phyloP scores from a whole-genome alignment of 139 green algal genomes.

The Chlorella vulgaris region DNA sequence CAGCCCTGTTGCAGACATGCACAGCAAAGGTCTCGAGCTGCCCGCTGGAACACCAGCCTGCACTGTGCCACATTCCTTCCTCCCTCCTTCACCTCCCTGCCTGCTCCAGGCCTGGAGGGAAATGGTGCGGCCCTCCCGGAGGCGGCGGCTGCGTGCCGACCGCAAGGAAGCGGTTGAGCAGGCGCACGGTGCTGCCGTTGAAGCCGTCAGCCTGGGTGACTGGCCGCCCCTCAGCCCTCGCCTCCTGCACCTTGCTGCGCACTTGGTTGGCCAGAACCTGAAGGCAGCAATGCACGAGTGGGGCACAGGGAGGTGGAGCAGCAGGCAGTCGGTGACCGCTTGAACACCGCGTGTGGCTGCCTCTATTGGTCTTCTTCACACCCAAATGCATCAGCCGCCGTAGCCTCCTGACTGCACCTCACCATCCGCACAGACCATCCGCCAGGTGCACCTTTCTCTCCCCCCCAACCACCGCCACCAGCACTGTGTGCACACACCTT shows the following conservation, averaged over 20 bases:
- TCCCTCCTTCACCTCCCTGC: not conserved
- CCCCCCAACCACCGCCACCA: not conserved
- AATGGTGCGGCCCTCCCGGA: not conserved
- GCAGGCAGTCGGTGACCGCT: not conserved
- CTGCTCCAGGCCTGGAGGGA: conserved; percentile 27
- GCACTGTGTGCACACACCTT: conserved; percentile 76
- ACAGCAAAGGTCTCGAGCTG: too few species aligned
- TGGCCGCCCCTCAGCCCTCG: not conserved
- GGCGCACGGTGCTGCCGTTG: conserved; percentile 85
- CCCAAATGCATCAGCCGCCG: too few species aligned
- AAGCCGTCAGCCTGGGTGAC: conserved; percentile 64
- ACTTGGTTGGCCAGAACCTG: conserved; percentile 62
- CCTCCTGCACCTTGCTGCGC: conserved; percentile 42
- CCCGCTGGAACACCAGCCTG: not conserved
- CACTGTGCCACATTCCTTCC: not conserved
- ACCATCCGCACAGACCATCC: too few species aligned
- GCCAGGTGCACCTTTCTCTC: too few species aligned
- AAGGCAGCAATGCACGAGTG: too few species aligned
- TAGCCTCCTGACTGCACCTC: not conserved
- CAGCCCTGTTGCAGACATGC: too few species aligned
- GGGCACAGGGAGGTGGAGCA: not conserved
- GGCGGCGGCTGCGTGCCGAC: not conserved
- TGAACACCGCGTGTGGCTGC: too few species aligned
- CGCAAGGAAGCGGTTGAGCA: conserved; percentile 90
- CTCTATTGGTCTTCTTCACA: too few species aligned